Percentiles rank a stretch among this genome's conserved stretches.
Evolutionary conservation across 2,329 filamentous ascomycete species (phyloP).

Genomic region (Purpureocillium takamizusanense): DNA sequence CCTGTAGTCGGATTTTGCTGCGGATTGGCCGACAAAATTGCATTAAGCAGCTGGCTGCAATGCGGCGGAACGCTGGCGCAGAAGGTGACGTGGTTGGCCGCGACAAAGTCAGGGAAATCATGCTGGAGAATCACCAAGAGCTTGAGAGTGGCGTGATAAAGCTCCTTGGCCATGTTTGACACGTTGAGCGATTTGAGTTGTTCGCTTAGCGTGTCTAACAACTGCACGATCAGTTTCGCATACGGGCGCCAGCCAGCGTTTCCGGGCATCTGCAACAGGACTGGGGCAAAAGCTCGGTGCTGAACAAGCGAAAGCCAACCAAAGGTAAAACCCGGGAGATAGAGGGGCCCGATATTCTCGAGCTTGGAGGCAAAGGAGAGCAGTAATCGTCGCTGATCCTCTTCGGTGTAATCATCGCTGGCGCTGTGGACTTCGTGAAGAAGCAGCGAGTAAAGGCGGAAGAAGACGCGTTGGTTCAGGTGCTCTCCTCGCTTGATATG

Average conservation of each 20-base stretch:
- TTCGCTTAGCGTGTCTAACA: constrained; percentile 68
- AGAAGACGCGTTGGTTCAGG: constrained; percentile 85
- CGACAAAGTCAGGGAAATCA: constrained; percentile 89
- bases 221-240: constrained; percentile 61
- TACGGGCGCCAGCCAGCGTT: constrained; percentile 69
- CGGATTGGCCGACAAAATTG: constrained; percentile 76
- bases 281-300: constrained; percentile 77
- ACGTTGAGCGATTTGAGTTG: constrained; percentile 68
- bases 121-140: constrained; percentile 81
- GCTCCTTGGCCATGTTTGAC: constrained; percentile 62
- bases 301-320: constrained; percentile 76
- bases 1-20: constrained; percentile 46
- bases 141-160: constrained; percentile 77
- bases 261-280: constrained; percentile 59
- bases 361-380: constrained; percentile 64
- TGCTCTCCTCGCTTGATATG: constrained; percentile 70
- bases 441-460: constrained; percentile 76
- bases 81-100: constrained; percentile 75
- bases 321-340: constrained; percentile 76
- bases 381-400: constrained; percentile 61
- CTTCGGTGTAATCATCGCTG: constrained; percentile 47
- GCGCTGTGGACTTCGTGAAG: constrained; percentile 63
- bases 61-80: constrained; percentile 74
- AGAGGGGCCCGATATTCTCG: constrained; percentile 62
- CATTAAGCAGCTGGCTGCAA: constrained; percentile 79